Evolutionary conservation across 495 filamentous ascomycete genomes (phyloP).

Genomic region (Astrocystis sublimbata): DNA sequence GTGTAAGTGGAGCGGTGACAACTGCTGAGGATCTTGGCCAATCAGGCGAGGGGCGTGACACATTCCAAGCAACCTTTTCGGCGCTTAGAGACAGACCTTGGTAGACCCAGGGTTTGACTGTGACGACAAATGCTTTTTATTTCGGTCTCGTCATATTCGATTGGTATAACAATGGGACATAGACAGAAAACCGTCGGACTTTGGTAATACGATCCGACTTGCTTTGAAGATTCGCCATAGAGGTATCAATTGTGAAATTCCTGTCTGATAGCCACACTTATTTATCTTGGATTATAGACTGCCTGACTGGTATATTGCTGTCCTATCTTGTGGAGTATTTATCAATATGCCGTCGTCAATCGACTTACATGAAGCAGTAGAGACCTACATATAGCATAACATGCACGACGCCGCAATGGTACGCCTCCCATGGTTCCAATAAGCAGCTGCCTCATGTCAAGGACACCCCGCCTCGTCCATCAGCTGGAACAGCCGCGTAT

Average conservation of each 20-base stretch:
- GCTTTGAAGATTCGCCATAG: background rate
- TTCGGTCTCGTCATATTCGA: background rate
- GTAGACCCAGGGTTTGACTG: no score
- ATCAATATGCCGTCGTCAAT: background rate
- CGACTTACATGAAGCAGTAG: background rate
- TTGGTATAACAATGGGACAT: background rate
- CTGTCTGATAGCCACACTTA: background rate
- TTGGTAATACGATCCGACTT: background rate
- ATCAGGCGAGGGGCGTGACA: constrained; percentile 18
- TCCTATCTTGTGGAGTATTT: background rate
- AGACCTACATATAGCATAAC: background rate
- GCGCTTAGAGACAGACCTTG: no score
- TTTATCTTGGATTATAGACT: background rate
- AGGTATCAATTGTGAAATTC: no score
- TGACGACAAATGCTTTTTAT: background rate
- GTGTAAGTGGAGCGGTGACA: background rate
- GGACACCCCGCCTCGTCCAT: constrained; percentile 22
- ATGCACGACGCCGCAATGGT: no score
- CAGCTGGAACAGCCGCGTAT: constrained; percentile 26
- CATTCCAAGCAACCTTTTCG: constrained; percentile 7
- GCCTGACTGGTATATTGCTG: background rate
- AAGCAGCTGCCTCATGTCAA: background rate
- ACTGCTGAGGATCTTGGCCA: background rate
- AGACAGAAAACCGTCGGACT: background rate
- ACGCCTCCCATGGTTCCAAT: background rate